These are phyloP conservation scores for Chytridiales sp. DNA, from an alignment of 371 early-diverging fungal genomes.

Conservation along the genomic window DNA sequence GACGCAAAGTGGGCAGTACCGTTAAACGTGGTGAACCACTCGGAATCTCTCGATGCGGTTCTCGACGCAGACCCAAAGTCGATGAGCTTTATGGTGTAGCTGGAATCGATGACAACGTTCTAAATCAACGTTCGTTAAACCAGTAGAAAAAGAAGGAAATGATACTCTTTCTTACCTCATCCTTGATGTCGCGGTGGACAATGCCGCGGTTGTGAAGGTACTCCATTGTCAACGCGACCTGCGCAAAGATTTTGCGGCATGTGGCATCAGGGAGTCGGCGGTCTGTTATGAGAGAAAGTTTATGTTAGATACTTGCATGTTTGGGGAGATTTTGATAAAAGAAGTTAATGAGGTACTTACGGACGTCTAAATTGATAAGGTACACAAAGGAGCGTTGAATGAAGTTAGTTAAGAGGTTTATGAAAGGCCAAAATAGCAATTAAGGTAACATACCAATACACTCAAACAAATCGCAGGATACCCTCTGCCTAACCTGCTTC, in stretches of 20 bases:
- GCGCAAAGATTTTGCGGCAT: slow-evolving; percentile 31
- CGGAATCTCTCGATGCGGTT: too few relatives aligned
- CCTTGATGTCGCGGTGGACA: slow-evolving; percentile 14
- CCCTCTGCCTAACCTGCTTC: slow-evolving; percentile 17
- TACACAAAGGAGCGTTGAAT: too few relatives aligned
- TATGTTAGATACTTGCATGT: slow-evolving; percentile 4
- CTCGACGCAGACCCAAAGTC: slow-evolving; percentile 19
- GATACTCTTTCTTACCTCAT: too few relatives aligned
- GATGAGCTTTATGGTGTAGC: slow-evolving; percentile 6
- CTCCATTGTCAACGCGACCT: slow-evolving; percentile 26
- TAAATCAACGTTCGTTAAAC: neutral
- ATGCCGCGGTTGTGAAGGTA: slow-evolving; percentile 3
- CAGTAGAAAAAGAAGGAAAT: neutral
- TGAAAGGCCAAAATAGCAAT: neutral
- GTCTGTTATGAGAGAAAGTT: slow-evolving; percentile 5
- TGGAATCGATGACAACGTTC: slow-evolving; percentile 12
- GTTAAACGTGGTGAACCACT: slow-evolving; percentile 36
- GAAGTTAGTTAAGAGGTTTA: too few relatives aligned
- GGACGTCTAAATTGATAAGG: neutral
- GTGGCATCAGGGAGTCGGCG: slow-evolving; percentile 17
- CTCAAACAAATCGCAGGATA: slow-evolving; percentile 42
- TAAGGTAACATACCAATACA: slow-evolving; percentile 31
- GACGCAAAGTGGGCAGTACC: slow-evolving; percentile 55
- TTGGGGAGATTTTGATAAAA: neutral
- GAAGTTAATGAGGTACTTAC: neutral